These are phyloP conservation scores for Aspergillus sp. DNA, from an alignment of 2,329 filamentous ascomycete species.

Conservation along the genomic window DNA sequence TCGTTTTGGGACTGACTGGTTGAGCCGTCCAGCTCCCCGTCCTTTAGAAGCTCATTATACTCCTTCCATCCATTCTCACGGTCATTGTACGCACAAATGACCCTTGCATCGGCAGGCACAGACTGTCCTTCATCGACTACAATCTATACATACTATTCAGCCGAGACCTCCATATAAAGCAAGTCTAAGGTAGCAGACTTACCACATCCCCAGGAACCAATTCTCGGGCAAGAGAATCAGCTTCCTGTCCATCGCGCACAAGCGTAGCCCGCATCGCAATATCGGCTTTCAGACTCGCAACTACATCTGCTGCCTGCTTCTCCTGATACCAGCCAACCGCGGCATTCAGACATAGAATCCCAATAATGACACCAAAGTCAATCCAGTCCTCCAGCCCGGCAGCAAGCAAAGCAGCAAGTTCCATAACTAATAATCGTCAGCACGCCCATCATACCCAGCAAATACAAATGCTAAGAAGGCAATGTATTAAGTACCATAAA, in stretches of 20 bases:
- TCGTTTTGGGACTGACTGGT: constrained; percentile 16
- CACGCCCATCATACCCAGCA: neutral
- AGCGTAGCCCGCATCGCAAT: constrained; percentile 72
- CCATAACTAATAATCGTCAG: constrained; percentile 57
- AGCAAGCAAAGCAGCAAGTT: constrained; percentile 71
- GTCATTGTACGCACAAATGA: constrained; percentile 70
- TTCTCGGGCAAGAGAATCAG: constrained; percentile 68
- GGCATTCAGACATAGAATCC: constrained; percentile 72
- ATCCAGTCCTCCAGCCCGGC: constrained; percentile 74
- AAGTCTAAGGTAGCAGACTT: constrained; percentile 19
- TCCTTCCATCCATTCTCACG: constrained; percentile 63
- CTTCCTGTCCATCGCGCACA: constrained; percentile 64
- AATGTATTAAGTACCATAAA: constrained; percentile 61
- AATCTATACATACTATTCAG: constrained; percentile 45
- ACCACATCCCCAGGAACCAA: constrained; percentile 76
- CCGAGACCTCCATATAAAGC: too few species aligned
- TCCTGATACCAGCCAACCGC: constrained; percentile 79
- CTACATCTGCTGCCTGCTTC: constrained; percentile 76
- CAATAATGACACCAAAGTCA: constrained; percentile 75
- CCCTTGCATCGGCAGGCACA: constrained; percentile 66
- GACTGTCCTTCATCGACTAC: constrained; percentile 70
- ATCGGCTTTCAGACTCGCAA: constrained; percentile 73
- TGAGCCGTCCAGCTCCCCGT: constrained; percentile 58
- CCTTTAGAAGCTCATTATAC: constrained; percentile 63
- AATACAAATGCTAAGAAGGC: neutral